Conservation (phyloP, 495 filamentous ascomycete genomes). For the Evansstolkia leycettana region DNA sequence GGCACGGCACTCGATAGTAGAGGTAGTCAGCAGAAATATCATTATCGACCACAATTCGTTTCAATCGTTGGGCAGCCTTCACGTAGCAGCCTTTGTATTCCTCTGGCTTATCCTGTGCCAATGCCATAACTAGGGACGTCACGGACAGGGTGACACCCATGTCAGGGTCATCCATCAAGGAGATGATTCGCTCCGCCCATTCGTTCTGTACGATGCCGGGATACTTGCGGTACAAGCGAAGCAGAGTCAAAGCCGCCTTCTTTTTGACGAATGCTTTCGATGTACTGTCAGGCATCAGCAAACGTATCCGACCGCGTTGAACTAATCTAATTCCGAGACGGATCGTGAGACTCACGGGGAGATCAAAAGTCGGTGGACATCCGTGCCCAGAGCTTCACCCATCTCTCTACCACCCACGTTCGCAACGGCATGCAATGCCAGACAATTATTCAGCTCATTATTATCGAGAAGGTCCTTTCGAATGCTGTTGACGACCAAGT, state of each 20-base stretch:
- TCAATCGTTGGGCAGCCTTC: conserved; percentile 81
- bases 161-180: conserved; percentile 93
- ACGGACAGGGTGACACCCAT: conserved; percentile 92
- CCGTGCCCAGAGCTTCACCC: conserved; percentile 83
- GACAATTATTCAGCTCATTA: conserved; percentile 93
- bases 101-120: conserved; percentile 86
- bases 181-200: conserved; percentile 96
- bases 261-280: conserved; percentile 99
- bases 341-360: conserved; percentile 62
- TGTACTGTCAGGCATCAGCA: conserved; percentile 42
- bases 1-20: conserved; percentile 98
- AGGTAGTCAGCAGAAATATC: conserved; percentile 82
- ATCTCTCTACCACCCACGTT: conserved; percentile 96
- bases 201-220: conserved; percentile 86
- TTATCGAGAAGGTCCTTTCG: conserved; percentile 88
- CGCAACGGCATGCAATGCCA: conserved; percentile 97
- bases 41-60: conserved; percentile 77
- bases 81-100: conserved; percentile 89
- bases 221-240: conserved; percentile 90
- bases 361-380: conserved; percentile 90
- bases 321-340: not conserved
- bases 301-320: not conserved
- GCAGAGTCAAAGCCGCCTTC: conserved; percentile 93
- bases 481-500: conserved; percentile 97
- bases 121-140: conserved; percentile 90